Evolutionary conservation across 305 asterid species (phyloP).

Genomic region (Petunia hybrid): DNA sequence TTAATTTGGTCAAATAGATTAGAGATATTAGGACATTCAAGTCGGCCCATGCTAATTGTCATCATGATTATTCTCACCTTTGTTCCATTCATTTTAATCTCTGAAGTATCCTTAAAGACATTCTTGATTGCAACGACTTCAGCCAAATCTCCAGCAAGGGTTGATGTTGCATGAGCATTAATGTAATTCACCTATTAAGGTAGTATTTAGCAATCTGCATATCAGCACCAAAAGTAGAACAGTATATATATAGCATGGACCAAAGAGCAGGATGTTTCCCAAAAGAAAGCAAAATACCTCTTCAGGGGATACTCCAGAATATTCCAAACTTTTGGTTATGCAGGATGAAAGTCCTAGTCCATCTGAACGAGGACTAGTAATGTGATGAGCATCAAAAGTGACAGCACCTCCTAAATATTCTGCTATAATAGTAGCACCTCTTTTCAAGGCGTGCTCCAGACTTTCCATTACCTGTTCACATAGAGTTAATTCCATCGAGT

Average conservation of each 20-base stretch:
- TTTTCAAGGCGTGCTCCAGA: constrained; percentile 69
- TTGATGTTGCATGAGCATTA: constrained; percentile 78
- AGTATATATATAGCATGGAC: no score
- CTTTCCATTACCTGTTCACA: constrained; percentile 66
- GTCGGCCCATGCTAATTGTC: not conserved
- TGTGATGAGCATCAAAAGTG: constrained; percentile 75
- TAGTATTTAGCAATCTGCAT: not conserved
- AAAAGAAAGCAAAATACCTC: constrained; percentile 49
- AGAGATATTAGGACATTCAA: not conserved
- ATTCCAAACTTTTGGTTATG: constrained; percentile 62
- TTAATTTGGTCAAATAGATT: not conserved
- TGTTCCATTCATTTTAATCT: constrained; percentile 74
- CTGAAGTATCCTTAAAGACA: constrained; percentile 66
- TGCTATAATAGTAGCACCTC: constrained; percentile 63
- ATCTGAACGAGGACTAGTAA: constrained; percentile 76
- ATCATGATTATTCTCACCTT: constrained; percentile 43
- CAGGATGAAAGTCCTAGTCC: constrained; percentile 78
- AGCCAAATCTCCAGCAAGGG: constrained; percentile 71
- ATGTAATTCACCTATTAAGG: constrained; percentile 60
- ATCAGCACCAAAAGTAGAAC: not conserved
- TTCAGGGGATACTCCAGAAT: constrained; percentile 77
- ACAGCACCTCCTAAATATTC: constrained; percentile 76
- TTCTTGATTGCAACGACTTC: constrained; percentile 76
- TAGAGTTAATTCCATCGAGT: not conserved
- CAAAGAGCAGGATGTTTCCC: not conserved